Conservation (phyloP, 495 filamentous ascomycete genomes). For the Pseudevernia furfuracea region DNA sequence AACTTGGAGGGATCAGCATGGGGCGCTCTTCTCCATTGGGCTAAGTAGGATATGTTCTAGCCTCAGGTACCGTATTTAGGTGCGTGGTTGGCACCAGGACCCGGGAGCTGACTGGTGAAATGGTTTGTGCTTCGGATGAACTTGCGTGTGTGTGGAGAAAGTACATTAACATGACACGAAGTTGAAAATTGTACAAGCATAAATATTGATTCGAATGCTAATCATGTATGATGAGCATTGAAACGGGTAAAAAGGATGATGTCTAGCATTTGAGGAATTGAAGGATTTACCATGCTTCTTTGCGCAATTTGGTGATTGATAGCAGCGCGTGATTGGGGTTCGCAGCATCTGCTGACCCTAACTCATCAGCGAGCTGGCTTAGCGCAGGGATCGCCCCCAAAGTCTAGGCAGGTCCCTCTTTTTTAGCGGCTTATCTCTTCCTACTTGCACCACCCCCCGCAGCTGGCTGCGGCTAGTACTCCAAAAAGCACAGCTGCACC, state of each 20-base stretch:
- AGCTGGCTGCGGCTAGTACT: not conserved
- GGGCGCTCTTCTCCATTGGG: not conserved
- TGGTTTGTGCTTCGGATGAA: not conserved
- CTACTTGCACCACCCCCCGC: not conserved
- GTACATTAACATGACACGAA: not conserved
- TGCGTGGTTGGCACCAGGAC: not conserved
- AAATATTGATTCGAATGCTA: not conserved
- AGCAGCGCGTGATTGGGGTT: slow-evolving; percentile 9
- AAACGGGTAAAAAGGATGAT: not conserved
- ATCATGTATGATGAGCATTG: not conserved
- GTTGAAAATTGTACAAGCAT: not conserved
- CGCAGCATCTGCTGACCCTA: not conserved
- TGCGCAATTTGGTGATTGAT: not conserved
- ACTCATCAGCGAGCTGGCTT: not conserved
- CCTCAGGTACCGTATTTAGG: slow-evolving; percentile 5
- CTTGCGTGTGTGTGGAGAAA: not conserved
- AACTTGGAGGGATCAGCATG: not conserved
- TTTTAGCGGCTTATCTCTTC: not conserved
- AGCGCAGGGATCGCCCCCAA: not conserved
- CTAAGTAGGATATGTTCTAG: not conserved
- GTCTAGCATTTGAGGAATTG: slow-evolving; percentile 8
- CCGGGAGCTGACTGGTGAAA: slow-evolving; percentile 4
- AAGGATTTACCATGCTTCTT: not conserved
- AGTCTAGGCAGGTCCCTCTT: not conserved
- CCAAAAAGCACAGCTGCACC: too few relatives aligned